phyloP scores from a whole-genome alignment of 305 asterid species.

The Solanum hybrid region DNA sequence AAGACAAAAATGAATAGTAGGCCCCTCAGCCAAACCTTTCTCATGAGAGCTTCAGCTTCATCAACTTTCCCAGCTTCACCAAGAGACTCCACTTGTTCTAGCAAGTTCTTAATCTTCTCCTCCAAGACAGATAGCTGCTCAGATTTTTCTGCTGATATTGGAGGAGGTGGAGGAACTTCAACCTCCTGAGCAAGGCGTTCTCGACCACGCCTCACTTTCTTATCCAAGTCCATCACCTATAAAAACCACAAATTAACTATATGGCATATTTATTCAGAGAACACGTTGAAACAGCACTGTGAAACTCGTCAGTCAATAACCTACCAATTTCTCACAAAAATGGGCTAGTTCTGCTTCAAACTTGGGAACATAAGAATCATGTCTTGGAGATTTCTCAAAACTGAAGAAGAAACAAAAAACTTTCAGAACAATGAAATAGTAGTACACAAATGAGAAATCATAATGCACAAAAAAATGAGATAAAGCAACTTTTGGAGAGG shows the following conservation, averaged over 20 bases:
- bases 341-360: slow-evolving; percentile 94
- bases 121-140: slow-evolving; percentile 80
- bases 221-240: slow-evolving; percentile 87
- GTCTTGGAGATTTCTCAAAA: slow-evolving; percentile 90
- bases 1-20: background rate
- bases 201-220: slow-evolving; percentile 92
- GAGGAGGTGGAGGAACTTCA: slow-evolving; percentile 84
- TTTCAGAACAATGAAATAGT: background rate
- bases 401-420: slow-evolving; percentile 31
- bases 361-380: slow-evolving; percentile 70
- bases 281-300: background rate
- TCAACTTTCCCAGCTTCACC: slow-evolving; percentile 99
- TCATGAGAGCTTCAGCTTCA: slow-evolving; percentile 98
- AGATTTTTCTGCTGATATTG: slow-evolving; percentile 83
- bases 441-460: background rate
- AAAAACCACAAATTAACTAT: slow-evolving; percentile 9
- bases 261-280: background rate
- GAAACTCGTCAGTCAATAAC: slow-evolving; percentile 19
- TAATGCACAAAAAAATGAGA: background rate
- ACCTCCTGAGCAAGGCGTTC: slow-evolving; percentile 93
- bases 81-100: slow-evolving; percentile 96
- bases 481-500: background rate
- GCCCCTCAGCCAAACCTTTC: slow-evolving; percentile 47
- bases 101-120: slow-evolving; percentile 87
- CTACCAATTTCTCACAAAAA: slow-evolving; percentile 84